These are phyloP conservation scores for Rosa persica DNA, from an alignment of 306 rosid genomes.

Conservation along the genomic window DNA sequence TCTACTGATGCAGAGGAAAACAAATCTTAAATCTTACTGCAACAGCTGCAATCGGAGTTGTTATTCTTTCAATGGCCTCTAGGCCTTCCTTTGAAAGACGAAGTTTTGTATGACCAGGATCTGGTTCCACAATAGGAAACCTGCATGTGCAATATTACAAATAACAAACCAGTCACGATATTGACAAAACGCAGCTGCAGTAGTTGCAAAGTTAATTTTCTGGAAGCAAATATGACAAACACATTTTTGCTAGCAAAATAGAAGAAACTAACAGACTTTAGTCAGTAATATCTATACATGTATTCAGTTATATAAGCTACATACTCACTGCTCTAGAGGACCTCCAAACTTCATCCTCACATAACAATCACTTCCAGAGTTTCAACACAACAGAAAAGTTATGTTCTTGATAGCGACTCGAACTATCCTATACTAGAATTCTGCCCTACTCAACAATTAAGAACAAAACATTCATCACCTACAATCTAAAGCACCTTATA, in stretches of 20 bases:
- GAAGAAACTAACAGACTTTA: neutral
- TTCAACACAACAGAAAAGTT: neutral
- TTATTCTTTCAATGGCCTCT: conserved; percentile 79
- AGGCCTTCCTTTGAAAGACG: conserved; percentile 87
- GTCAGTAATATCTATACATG: neutral
- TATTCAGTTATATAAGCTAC: neutral
- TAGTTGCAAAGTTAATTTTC: neutral
- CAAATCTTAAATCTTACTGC: conserved; percentile 57
- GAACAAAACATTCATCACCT: conserved; percentile 7
- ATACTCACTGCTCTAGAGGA: neutral
- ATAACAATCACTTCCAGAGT: neutral
- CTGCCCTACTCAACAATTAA: neutral
- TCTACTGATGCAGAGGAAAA: conserved; percentile 1
- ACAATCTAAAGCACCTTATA: neutral
- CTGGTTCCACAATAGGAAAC: conserved; percentile 93
- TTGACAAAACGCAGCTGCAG: conserved; percentile 9
- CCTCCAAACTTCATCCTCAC: neutral
- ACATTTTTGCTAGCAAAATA: neutral
- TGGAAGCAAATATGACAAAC: neutral
- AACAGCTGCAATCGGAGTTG: conserved; percentile 84
- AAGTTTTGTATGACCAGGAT: conserved; percentile 87
- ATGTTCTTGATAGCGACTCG: neutral
- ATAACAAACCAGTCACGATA: conserved; percentile 25
- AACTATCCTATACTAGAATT: neutral
- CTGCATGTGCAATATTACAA: conserved; percentile 39